phyloP scores from a whole-genome alignment of 2,329 filamentous ascomycete genomes.

The Boeremia lycopersici region DNA sequence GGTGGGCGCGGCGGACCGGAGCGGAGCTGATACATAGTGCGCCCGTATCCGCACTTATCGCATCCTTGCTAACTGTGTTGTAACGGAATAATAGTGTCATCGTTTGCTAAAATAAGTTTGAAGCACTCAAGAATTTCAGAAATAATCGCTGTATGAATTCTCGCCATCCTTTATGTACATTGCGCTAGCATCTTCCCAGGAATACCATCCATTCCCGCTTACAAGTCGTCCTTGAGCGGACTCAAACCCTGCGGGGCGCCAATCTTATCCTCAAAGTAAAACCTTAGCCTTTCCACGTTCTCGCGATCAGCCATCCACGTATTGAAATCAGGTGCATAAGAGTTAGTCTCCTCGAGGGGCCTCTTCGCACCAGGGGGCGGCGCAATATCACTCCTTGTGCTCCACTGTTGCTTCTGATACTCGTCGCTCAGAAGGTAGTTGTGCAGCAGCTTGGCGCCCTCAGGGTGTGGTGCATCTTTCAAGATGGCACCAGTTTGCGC shows the following conservation, averaged over 20 bases:
- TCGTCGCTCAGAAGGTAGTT: slow-evolving; percentile 55
- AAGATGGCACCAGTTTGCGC: slow-evolving; percentile 57
- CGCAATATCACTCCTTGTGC: slow-evolving; percentile 45
- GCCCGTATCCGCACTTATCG: too few relatives aligned
- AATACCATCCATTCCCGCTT: neutral
- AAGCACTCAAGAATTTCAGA: too few relatives aligned
- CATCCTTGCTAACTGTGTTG: too few relatives aligned
- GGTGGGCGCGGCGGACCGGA: too few relatives aligned
- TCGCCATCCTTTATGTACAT: too few relatives aligned
- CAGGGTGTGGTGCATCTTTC: slow-evolving; percentile 56
- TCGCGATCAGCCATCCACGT: slow-evolving; percentile 52
- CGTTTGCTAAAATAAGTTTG: too few relatives aligned
- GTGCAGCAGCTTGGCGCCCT: slow-evolving; percentile 59
- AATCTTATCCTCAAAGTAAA: slow-evolving; percentile 52
- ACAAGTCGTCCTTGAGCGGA: slow-evolving; percentile 41
- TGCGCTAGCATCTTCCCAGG: too few relatives aligned
- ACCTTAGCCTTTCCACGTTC: slow-evolving; percentile 50
- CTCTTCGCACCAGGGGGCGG: slow-evolving; percentile 35
- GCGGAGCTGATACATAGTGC: too few relatives aligned
- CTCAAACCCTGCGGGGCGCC: slow-evolving; percentile 53
- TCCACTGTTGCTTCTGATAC: slow-evolving; percentile 47
- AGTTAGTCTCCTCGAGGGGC: slow-evolving; percentile 40
- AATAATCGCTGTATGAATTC: too few relatives aligned
- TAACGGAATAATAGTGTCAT: too few relatives aligned
- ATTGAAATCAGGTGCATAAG: slow-evolving; percentile 49